Conservation (phyloP, 345 rosid species). For the Cardamine resedifolia region DNA sequence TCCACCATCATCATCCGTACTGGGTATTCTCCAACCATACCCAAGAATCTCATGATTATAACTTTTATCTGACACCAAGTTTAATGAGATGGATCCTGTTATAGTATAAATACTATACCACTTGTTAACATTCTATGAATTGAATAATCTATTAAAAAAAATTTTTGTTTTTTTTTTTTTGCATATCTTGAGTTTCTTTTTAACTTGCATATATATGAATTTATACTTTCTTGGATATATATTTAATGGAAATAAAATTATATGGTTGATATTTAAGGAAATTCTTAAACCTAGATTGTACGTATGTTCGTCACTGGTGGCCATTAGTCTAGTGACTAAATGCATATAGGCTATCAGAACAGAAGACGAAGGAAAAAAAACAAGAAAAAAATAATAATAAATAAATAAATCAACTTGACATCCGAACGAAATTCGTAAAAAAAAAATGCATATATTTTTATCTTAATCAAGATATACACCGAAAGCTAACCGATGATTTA, state of each 20-base stretch:
- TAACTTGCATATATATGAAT: background rate
- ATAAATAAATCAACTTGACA: too few relatives aligned
- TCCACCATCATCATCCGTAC: conserved; percentile 37
- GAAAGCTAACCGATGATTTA: background rate
- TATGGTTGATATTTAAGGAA: background rate
- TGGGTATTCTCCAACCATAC: conserved; percentile 22
- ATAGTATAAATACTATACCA: too few relatives aligned
- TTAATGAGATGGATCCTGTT: conserved; percentile 24
- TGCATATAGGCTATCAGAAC: background rate
- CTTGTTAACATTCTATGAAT: background rate
- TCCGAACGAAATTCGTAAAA: background rate
- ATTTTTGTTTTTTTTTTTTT: background rate
- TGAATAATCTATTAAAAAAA: background rate
- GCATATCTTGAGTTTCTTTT: background rate
- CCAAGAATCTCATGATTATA: conserved; percentile 24
- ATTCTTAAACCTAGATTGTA: background rate
- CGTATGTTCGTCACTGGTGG: background rate
- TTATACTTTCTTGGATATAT: background rate
- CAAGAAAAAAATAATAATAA: too few relatives aligned
- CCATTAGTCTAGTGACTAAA: background rate
- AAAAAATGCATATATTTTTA: background rate
- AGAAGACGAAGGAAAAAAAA: too few relatives aligned
- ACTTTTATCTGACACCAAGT: conserved; percentile 37
- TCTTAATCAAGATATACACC: background rate
- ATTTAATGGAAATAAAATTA: background rate